These are phyloP conservation scores for Xerocomus minutiporus DNA, from an alignment of 1,284 basidiomycete species.

Conservation along the genomic window DNA sequence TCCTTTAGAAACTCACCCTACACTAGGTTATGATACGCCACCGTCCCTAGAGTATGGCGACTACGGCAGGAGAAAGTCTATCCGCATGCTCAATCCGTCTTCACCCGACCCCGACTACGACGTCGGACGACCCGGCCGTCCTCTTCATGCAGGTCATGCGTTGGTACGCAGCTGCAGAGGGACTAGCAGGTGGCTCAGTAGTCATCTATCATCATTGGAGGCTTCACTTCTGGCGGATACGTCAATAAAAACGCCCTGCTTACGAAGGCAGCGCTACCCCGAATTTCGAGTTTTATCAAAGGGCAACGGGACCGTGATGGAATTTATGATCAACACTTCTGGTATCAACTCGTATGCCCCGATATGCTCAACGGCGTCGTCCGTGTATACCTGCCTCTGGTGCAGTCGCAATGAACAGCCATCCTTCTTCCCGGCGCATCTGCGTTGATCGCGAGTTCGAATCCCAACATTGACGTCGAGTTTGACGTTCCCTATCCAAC, in stretches of 20 bases:
- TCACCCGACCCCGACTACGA: constrained; percentile 51
- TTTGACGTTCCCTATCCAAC: constrained; percentile 33
- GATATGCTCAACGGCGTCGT: constrained; percentile 63
- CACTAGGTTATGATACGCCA: constrained; percentile 33
- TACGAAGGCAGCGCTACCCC: constrained; percentile 47
- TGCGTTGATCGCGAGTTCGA: too few relatives aligned
- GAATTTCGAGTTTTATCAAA: constrained; percentile 46
- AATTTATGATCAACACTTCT: constrained; percentile 35
- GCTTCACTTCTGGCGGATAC: constrained; percentile 76
- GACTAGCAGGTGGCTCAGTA: constrained; percentile 61
- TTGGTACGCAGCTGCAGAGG: constrained; percentile 84
- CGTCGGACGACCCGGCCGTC: constrained; percentile 62
- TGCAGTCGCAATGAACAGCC: constrained; percentile 79
- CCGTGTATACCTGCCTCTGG: constrained; percentile 89
- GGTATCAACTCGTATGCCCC: constrained; percentile 58
- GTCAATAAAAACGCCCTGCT: constrained; percentile 73
- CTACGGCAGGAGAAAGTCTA: constrained; percentile 59
- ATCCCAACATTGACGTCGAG: constrained; percentile 85
- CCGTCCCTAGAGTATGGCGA: constrained; percentile 39
- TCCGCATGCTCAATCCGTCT: constrained; percentile 75
- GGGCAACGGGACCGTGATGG: constrained; percentile 41
- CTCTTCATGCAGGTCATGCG: constrained; percentile 71
- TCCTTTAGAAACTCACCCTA: constrained; percentile 27
- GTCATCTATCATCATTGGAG: constrained; percentile 59
- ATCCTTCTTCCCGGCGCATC: constrained; percentile 62